Evolutionary conservation across 768 basidiomycete species (phyloP), one percentile per base, ranked within the genome.

Genomic region (Naganishia randhawae): DNA sequence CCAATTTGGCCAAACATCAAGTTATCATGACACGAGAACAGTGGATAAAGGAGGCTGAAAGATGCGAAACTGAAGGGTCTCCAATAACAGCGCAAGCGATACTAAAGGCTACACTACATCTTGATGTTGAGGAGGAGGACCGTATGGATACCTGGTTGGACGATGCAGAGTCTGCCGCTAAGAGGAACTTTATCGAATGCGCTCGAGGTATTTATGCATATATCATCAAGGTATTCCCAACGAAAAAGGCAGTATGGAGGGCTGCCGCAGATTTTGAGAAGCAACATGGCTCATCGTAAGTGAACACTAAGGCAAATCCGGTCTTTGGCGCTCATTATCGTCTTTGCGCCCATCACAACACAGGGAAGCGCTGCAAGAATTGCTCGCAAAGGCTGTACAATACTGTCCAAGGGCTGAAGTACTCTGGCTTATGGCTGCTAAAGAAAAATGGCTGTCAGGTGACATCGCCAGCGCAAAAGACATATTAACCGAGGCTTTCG

Each of bases 381-480:
- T 97, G 3, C 85, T 97, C 50, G 83, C 83, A 51, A 85, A 88
- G 35, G 93, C 95, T 0, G 92, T 94, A 29, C 84, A 89, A 65
- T 88, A 92, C 76, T 95, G 92, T 73, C 96, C 95, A 0, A 91
- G 93, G 72, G 94, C 93, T 1, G 95, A 98, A 79, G 90, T 92
- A 0, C 83, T 99, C 6, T 98, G 96, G 96, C 84, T 98, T 35
- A 98, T 98, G 93, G 86, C 88, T 61, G 96, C 95, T 3, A 99
- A 99, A 81, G 95, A 98, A 82, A 91, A 92, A 78, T 99, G 95
- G 95, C 76, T 92, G 17, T 82, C 84, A 13, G 91, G 90, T 8
- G 91, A 98, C 74, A 91, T 98, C 16, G 86, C 88, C 1, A 89
- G 88, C n/a, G 92, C 96, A 1, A 89, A 93, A 39, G 86, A 88